These are phyloP conservation scores for Cornus suecica DNA, from an alignment of 148 eudicot genomes.

Conservation along the genomic window DNA sequence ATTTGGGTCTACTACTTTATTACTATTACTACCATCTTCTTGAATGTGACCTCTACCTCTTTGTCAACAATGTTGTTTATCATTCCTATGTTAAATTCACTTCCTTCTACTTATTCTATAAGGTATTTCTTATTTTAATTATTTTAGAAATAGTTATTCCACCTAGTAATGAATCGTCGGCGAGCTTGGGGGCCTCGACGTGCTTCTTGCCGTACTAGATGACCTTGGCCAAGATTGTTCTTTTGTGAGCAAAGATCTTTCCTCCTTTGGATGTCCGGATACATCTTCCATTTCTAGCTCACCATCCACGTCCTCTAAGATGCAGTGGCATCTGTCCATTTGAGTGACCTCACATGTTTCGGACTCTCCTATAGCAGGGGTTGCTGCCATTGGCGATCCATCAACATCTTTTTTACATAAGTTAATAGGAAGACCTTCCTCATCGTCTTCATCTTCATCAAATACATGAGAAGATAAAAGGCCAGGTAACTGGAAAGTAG, in stretches of 20 bases:
- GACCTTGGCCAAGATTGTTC: too few relatives aligned
- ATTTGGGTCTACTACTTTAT: too few relatives aligned
- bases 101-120: too few relatives aligned
- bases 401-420: slow-evolving; percentile 33
- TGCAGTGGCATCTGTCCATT: slow-evolving; percentile 67
- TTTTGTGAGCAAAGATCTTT: slow-evolving; percentile 21
- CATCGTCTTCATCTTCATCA: slow-evolving; percentile 69
- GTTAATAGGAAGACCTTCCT: slow-evolving; percentile 40
- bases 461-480: slow-evolving; percentile 58
- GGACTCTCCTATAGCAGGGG: slow-evolving; percentile 25
- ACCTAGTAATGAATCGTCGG: too few relatives aligned
- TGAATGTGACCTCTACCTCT: too few relatives aligned
- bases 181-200: too few relatives aligned
- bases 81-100: too few relatives aligned
- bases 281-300: slow-evolving; percentile 98
- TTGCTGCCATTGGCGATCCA: slow-evolving; percentile 34
- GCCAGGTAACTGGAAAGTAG: slow-evolving; percentile 87
- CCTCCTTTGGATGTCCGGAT: slow-evolving; percentile 65
- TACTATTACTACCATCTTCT: too few relatives aligned
- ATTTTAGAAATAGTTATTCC: too few relatives aligned
- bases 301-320: slow-evolving; percentile 92
- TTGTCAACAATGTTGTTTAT: too few relatives aligned
- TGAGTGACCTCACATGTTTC: slow-evolving; percentile 48
- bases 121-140: too few relatives aligned
- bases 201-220: too few relatives aligned